Percentiles rank a stretch among this genome's conserved stretches.
Conservation (phyloP, 176 grass and related monocot species). For the Oryza australiensis region DNA sequence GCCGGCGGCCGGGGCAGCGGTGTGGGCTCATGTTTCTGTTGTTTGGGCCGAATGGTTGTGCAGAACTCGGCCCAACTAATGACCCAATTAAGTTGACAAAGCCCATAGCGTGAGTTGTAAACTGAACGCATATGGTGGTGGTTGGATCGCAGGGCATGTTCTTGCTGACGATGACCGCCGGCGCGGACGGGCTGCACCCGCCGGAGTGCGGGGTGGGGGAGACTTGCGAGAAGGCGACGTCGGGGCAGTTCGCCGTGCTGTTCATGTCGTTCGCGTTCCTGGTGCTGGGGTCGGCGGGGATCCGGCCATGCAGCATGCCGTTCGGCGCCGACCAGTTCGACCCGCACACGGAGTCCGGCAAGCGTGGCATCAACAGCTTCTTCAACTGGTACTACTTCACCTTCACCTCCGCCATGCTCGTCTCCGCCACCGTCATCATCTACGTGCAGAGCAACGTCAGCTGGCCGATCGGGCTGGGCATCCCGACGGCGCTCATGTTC, state of each 20-base stretch:
- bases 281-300: conserved; percentile 67
- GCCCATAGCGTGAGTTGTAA: no score
- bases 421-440: conserved; percentile 94
- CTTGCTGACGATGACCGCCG: conserved; percentile 71
- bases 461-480: conserved; percentile 76
- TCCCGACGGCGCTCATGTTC: conserved; percentile 87
- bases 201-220: conserved; percentile 36
- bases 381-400: conserved; percentile 99
- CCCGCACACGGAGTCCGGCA: conserved; percentile 73
- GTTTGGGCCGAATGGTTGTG: not conserved
- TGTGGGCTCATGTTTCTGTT: not conserved
- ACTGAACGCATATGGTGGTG: not conserved
- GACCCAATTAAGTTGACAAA: no score
- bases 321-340: conserved; percentile 96
- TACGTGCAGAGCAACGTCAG: conserved; percentile 96
- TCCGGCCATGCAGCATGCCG: conserved; percentile 90
- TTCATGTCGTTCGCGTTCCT: conserved; percentile 73
- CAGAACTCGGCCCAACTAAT: not conserved
- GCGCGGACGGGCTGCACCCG: conserved; percentile 61
- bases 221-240: conserved; percentile 48
- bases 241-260: conserved; percentile 65
- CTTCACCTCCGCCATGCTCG: conserved; percentile 79
- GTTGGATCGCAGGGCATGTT: conserved; percentile 64
- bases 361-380: conserved; percentile 98
- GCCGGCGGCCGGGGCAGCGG: no score